Evolutionary conservation across 1,284 basidiomycete species (phyloP).

Genomic region (Ustilago lituana): DNA sequence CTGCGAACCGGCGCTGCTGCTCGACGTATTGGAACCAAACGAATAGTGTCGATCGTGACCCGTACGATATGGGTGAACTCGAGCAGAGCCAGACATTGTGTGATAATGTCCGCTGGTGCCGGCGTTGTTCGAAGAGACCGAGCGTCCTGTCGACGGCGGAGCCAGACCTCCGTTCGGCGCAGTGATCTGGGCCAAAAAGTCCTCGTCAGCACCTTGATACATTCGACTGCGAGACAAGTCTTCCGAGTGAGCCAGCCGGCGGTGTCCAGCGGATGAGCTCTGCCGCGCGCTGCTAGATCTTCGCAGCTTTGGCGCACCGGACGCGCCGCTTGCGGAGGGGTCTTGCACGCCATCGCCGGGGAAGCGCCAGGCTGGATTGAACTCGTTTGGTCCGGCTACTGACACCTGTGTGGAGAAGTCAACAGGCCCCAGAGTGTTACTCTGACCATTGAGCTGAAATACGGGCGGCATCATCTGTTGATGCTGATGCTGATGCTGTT

Average conservation of each 20-base stretch:
- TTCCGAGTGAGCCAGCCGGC: constrained; percentile 52
- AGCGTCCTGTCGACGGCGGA: constrained; percentile 45
- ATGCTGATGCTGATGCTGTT: constrained; percentile 14
- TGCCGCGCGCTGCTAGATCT: constrained; percentile 31
- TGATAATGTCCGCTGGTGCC: constrained; percentile 17
- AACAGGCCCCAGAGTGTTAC: constrained; percentile 14
- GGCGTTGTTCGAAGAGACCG: constrained; percentile 27
- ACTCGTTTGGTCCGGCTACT: constrained; percentile 18
- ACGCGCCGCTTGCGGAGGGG: constrained; percentile 1
- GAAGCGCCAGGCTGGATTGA: constrained; percentile 44
- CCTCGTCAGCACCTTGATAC: constrained; percentile 38
- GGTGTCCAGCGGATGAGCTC: constrained; percentile 37
- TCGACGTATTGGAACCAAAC: constrained; percentile 46
- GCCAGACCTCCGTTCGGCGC: constrained; percentile 57
- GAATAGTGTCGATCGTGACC: constrained; percentile 52
- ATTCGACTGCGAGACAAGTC: constrained; percentile 50
- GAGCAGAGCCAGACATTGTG: constrained; percentile 24
- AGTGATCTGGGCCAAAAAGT: constrained; percentile 56
- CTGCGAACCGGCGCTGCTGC: constrained; percentile 39
- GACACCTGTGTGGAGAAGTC: constrained; percentile 22
- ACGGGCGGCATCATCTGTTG: constrained; percentile 31
- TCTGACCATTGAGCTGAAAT: constrained; percentile 37
- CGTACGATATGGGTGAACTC: constrained; percentile 45
- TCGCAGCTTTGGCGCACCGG: constrained; percentile 17
- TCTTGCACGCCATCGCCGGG: constrained; percentile 14